Conservation (phyloP, 169 alveolate species). For the Plasmodium blacklocki region DNA sequence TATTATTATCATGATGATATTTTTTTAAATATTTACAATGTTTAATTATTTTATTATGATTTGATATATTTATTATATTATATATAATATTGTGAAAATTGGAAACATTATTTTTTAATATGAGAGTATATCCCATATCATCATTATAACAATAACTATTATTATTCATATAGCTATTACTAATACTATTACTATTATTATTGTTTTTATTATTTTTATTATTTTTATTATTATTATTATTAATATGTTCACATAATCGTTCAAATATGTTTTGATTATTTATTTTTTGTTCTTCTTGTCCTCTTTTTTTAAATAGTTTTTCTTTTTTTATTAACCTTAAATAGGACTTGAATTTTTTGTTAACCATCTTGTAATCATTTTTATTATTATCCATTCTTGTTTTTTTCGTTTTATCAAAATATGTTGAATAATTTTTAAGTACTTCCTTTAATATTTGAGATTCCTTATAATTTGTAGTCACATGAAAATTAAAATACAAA, state of each 20-base stretch:
- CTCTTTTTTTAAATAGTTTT: not conserved
- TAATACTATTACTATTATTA: not conserved
- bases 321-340: constrained; percentile 20
- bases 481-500: constrained; percentile 54
- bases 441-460: constrained; percentile 56
- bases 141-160: not conserved
- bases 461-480: constrained; percentile 61
- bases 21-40: constrained; percentile 56
- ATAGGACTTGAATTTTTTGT: constrained; percentile 25
- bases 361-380: not conserved
- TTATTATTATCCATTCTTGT: not conserved
- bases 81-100: constrained; percentile 75
- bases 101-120: constrained; percentile 56
- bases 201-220: not conserved
- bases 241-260: no score
- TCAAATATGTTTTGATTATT: not conserved
- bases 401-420: constrained; percentile 3
- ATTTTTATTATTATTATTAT: no score
- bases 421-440: constrained; percentile 28
- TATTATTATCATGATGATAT: constrained; percentile 4
- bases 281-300: not conserved
- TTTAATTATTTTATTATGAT: constrained; percentile 30
- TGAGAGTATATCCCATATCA: constrained; percentile 52
- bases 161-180: not conserved
- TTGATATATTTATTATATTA: constrained; percentile 49